Evolutionary conservation across 2,329 filamentous ascomycete species (phyloP).

Genomic region (Botrytis deweyae): DNA sequence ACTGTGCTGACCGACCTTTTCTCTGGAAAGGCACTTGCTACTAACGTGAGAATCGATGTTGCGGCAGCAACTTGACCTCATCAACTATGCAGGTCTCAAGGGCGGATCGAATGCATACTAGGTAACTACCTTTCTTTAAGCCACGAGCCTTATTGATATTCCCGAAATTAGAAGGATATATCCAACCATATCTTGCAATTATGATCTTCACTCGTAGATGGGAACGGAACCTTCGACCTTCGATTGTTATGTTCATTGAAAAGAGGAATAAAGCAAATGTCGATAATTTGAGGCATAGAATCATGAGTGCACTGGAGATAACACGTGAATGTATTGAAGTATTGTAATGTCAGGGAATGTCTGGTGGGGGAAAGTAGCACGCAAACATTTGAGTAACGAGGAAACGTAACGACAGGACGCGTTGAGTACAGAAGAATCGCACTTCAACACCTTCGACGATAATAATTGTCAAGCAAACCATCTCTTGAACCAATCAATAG

Average conservation of each 20-base stretch:
- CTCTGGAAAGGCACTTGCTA: background rate
- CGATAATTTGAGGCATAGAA: background rate
- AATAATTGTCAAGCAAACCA: slow-evolving; percentile 24
- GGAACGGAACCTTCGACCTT: background rate
- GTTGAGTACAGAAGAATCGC: background rate
- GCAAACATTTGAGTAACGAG: background rate
- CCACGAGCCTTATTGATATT: background rate
- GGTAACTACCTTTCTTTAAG: background rate
- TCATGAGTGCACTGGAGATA: background rate
- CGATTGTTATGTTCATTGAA: background rate
- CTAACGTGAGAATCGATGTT: background rate
- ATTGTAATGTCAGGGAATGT: background rate
- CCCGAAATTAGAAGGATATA: background rate
- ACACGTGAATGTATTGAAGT: background rate
- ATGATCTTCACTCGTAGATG: background rate
- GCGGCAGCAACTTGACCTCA: background rate
- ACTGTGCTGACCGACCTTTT: background rate
- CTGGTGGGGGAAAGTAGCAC: background rate
- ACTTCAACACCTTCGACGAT: background rate
- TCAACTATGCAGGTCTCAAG: background rate
- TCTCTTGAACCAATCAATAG: slow-evolving; percentile 41
- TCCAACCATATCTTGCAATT: background rate
- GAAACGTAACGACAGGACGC: background rate
- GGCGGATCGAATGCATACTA: background rate
- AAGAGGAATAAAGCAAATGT: background rate